A percentile compares a stretch with the other conserved stretches of the same genome.
Conservation (phyloP, 1,139 yeast genomes). For the Meyerozyma sp. region DNA sequence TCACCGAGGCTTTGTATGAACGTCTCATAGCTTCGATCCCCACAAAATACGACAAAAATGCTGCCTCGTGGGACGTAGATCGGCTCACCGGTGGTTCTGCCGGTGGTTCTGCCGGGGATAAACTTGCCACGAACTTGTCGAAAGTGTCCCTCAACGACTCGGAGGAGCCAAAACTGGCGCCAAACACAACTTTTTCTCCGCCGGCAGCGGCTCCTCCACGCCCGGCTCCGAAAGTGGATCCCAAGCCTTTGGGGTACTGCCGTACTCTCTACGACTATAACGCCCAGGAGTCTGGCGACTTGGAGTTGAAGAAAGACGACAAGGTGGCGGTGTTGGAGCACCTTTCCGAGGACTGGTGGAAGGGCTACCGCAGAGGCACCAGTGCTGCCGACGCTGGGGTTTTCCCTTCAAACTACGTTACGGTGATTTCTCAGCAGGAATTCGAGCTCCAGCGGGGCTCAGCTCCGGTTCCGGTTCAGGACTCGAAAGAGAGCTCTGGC, state of each 20-base stretch:
- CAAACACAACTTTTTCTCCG: slow-evolving; percentile 4
- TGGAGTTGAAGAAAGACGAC: slow-evolving; percentile 61
- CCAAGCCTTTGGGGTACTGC: slow-evolving; percentile 34
- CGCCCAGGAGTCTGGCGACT: slow-evolving; percentile 66
- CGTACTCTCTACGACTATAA: slow-evolving; percentile 75
- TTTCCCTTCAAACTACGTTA: slow-evolving; percentile 86
- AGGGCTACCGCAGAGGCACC: slow-evolving; percentile 50
- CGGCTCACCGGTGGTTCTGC: slow-evolving; percentile 27
- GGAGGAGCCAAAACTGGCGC: slow-evolving; percentile 4
- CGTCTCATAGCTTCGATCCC: slow-evolving; percentile 56
- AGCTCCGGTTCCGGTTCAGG: background rate
- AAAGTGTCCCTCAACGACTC: slow-evolving; percentile 14
- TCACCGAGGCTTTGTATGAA: slow-evolving; percentile 52
- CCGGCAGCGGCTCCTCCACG: slow-evolving; percentile 10
- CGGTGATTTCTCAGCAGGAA: slow-evolving; percentile 35
- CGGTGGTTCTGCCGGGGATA: slow-evolving; percentile 17
- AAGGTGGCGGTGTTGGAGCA: slow-evolving; percentile 66
- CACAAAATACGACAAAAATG: slow-evolving; percentile 48
- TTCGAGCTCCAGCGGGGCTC: slow-evolving; percentile 10
- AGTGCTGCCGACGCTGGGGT: slow-evolving; percentile 57
- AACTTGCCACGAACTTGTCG: slow-evolving; percentile 17
- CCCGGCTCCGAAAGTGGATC: slow-evolving; percentile 7
- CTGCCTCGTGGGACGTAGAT: slow-evolving; percentile 45
- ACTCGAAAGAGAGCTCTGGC: background rate
- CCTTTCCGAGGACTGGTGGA: slow-evolving; percentile 88